Conservation (phyloP, 129 eudicot species). For the Smallanthus sonchifolius region DNA sequence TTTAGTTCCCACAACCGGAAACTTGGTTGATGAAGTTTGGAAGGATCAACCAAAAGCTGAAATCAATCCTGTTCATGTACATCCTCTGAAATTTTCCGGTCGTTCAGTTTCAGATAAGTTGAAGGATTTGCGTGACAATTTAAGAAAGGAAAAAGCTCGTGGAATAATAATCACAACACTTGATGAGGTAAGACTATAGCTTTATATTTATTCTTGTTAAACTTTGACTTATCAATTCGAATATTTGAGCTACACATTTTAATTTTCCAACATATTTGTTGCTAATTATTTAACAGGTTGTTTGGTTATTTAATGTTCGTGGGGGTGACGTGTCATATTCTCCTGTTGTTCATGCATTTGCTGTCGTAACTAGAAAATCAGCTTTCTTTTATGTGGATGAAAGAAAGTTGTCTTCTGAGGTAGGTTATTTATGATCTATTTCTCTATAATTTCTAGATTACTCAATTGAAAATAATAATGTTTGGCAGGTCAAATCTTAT, state of each 20-base stretch:
- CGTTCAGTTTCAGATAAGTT: constrained; percentile 82
- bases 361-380: constrained; percentile 62
- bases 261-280: constrained; percentile 4
- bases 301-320: constrained; percentile 88
- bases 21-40: constrained; percentile 96
- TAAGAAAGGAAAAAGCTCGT: constrained; percentile 58
- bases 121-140: constrained; percentile 69
- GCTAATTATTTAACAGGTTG: constrained; percentile 51
- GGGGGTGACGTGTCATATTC: constrained; percentile 86
- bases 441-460: not conserved
- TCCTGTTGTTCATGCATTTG: constrained; percentile 97
- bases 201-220: not conserved
- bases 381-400: constrained; percentile 92
- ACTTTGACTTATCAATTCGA: not conserved
- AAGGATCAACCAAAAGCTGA: constrained; percentile 66
- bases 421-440: constrained; percentile 17
- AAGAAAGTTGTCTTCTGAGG: constrained; percentile 80
- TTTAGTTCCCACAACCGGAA: constrained; percentile 63
- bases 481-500: constrained; percentile 58
- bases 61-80: constrained; percentile 65
- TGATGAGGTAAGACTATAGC: constrained; percentile 60
- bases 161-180: constrained; percentile 71
- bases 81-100: constrained; percentile 78
- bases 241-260: not conserved
- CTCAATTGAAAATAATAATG: not conserved